A percentile compares a stretch with the other conserved stretches of the same genome.
phyloP scores from a whole-genome alignment of 1,284 basidiomycete genomes.

The Apiotrichum veenhuisii region DNA sequence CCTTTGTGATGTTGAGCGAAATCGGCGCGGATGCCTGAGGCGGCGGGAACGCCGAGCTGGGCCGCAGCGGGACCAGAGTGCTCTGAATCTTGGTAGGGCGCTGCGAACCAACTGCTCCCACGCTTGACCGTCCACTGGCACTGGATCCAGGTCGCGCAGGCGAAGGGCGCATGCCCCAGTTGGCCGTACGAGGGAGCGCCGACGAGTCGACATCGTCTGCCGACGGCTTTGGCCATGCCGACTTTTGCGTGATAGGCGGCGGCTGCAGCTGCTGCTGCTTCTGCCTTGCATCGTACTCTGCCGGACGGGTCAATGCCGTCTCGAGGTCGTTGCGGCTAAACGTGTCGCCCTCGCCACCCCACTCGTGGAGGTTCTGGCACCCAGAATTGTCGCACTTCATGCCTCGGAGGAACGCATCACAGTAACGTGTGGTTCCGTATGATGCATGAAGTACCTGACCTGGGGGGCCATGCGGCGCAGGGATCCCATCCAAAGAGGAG shows the following conservation, averaged over 20 bases:
- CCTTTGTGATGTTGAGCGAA: conserved; percentile 41
- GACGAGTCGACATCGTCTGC: conserved; percentile 42
- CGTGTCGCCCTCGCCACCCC: conserved; percentile 96
- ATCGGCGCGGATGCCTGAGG: conserved; percentile 66
- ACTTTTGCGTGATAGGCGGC: conserved; percentile 29
- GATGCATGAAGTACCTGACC: conserved; percentile 82
- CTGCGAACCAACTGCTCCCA: conserved; percentile 24
- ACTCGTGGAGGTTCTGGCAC: conserved; percentile 95
- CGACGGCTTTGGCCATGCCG: conserved; percentile 38
- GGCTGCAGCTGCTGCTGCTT: conserved; percentile 35
- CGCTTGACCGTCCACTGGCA: conserved; percentile 1
- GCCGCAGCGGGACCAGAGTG: conserved; percentile 38
- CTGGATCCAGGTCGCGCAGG: conserved; percentile 12
- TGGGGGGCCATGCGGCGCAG: conserved; percentile 70
- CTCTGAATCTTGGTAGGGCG: conserved; percentile 34
- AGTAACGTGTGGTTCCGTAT: conserved; percentile 97
- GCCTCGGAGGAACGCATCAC: conserved; percentile 89
- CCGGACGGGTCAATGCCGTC: conserved; percentile 58
- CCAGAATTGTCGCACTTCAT: conserved; percentile 65
- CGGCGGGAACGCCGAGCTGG: conserved; percentile 36
- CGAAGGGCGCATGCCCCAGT: conserved; percentile 59
- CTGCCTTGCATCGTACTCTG: conserved; percentile 46
- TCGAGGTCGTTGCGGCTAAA: conserved; percentile 90
- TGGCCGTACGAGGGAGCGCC: conserved; percentile 72
- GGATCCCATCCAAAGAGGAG: conserved; percentile 83